Conservation (phyloP, 2,329 filamentous ascomycete genomes). For the Juglanconis oblonga region DNA sequence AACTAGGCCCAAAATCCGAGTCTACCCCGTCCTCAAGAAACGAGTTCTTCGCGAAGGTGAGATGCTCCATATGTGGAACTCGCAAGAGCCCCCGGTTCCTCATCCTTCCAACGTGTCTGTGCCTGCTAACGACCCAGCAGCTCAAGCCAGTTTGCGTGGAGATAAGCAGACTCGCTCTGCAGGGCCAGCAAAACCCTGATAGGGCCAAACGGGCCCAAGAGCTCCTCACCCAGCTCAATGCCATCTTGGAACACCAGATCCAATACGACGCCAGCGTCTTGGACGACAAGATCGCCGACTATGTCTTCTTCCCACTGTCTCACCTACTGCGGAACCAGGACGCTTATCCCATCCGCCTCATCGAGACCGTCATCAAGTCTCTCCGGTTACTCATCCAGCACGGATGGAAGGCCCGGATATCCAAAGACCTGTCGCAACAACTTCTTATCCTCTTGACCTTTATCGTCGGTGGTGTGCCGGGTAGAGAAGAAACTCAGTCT, state of each 20-base stretch:
- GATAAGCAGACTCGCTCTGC: conserved; percentile 56
- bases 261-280: conserved; percentile 48
- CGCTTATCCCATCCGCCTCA: conserved; percentile 64
- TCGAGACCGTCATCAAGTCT: conserved; percentile 76
- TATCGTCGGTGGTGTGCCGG: conserved; percentile 71
- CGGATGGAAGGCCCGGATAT: conserved; percentile 75
- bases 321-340: conserved; percentile 78
- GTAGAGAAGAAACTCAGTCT: conserved; percentile 42
- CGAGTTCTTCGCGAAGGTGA: conserved; percentile 26
- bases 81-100: background rate
- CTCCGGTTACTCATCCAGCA: conserved; percentile 69
- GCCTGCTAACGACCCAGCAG: conserved; percentile 32
- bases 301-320: conserved; percentile 89
- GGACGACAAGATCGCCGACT: conserved; percentile 84
- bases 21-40: conserved; percentile 24
- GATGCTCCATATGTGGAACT: background rate
- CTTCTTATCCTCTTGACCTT: conserved; percentile 82
- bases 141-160: conserved; percentile 62
- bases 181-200: conserved; percentile 36
- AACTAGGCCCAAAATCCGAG: conserved; percentile 13
- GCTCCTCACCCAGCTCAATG: conserved; percentile 43
- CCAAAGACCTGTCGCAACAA: conserved; percentile 73
- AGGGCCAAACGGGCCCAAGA: conserved; percentile 41
- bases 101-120: background rate
- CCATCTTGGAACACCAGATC: conserved; percentile 44